A percentile compares a stretch with the other conserved stretches of the same genome.
These are phyloP conservation scores for Haplosporangium sp. DNA, from an alignment of 371 early-diverging fungal species.

Conservation along the genomic window DNA sequence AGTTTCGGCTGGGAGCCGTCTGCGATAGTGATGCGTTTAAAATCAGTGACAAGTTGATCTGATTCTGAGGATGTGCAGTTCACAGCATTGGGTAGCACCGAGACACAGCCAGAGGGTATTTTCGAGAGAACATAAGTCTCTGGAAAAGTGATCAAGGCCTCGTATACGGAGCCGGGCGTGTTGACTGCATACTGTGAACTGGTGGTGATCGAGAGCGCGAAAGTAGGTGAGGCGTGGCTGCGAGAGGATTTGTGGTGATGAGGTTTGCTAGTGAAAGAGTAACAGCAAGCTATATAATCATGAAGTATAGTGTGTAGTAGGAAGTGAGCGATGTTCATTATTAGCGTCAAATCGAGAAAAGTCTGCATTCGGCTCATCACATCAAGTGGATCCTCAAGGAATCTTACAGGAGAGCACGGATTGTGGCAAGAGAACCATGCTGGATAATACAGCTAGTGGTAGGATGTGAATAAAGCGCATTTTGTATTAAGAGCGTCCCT, in stretches of 20 bases:
- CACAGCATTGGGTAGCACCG: conserved; percentile 7
- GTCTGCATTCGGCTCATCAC: not conserved
- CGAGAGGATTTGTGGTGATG: conserved; percentile 1
- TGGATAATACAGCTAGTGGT: not conserved
- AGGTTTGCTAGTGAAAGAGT: conserved; percentile 6
- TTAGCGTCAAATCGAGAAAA: not conserved
- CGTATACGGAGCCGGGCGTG: conserved; percentile 6
- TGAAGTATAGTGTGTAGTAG: not conserved
- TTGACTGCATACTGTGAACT: conserved; percentile 33
- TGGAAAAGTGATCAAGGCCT: conserved; percentile 21
- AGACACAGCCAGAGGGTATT: conserved; percentile 16
- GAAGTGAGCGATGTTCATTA: not conserved
- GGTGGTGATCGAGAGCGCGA: conserved; percentile 11
- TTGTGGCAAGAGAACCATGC: conserved; percentile 12
- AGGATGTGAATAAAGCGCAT: not conserved
- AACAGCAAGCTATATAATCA: conserved; percentile 25
- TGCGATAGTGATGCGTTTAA: conserved; percentile 10
- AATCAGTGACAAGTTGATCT: conserved; percentile 7
- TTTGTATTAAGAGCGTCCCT: not conserved
- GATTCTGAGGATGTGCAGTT: conserved; percentile 16
- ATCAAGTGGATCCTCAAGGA: not conserved
- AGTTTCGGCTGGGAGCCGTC: conserved; percentile 3
- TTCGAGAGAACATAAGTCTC: conserved; percentile 21
- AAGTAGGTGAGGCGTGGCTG: conserved; percentile 14
- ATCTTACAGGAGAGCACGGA: conserved; percentile 29